A percentile compares a stretch with the other conserved stretches of the same genome.
phyloP scores from a whole-genome alignment of 805 yeast genomes.

The Ogataea corticis region DNA sequence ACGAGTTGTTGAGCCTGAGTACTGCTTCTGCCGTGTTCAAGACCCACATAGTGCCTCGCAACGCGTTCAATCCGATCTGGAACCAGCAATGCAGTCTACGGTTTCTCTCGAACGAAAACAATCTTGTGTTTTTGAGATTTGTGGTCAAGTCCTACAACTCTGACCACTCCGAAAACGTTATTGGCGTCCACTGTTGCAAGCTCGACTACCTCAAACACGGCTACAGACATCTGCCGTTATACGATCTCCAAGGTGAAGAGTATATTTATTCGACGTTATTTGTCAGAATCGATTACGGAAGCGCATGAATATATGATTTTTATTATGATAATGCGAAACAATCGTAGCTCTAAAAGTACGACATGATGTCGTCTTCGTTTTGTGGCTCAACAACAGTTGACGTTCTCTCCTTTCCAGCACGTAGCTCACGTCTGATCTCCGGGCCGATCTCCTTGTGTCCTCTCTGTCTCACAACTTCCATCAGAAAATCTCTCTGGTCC shows the following conservation, averaged over 20 bases:
- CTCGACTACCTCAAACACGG: constrained; percentile 71
- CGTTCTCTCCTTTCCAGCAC: constrained; percentile 76
- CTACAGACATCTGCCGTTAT: constrained; percentile 77
- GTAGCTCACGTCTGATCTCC: constrained; percentile 88
- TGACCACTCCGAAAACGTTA: constrained; percentile 27
- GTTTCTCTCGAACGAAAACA: constrained; percentile 37
- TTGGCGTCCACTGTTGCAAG: constrained; percentile 64
- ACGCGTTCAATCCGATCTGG: constrained; percentile 92
- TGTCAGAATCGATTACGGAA: constrained; percentile 32
- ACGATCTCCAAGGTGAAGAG: constrained; percentile 80
- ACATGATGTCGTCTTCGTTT: constrained; percentile 34
- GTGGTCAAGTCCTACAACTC: constrained; percentile 38
- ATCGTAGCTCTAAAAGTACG: constrained; percentile 24
- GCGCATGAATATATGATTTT: not conserved
- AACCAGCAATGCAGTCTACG: constrained; percentile 50
- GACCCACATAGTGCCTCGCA: constrained; percentile 47
- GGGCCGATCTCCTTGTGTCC: constrained; percentile 88
- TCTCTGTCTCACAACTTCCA: constrained; percentile 89
- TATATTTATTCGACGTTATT: constrained; percentile 52
- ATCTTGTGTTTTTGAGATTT: constrained; percentile 59
- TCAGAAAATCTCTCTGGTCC: constrained; percentile 91
- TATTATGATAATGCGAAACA: not conserved
- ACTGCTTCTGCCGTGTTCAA: constrained; percentile 28
- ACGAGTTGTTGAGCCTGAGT: constrained; percentile 3
- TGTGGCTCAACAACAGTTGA: constrained; percentile 15